Evolutionary conservation across 495 filamentous ascomycete species (phyloP), one percentile per base, ranked within the genome.

Genomic region (Xylaria palmicola): DNA sequence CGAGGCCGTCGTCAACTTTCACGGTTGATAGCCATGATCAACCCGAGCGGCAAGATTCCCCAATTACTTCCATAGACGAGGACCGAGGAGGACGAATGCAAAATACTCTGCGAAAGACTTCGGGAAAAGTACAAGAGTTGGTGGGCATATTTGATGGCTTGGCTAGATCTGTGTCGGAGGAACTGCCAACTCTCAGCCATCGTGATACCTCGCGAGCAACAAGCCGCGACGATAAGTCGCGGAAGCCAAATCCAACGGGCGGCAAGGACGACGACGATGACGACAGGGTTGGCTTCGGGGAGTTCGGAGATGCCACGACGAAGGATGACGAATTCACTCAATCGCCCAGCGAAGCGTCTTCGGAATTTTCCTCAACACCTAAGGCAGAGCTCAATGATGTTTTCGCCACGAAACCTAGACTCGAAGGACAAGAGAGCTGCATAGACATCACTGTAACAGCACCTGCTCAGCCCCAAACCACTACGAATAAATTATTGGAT

Each of bases 41-140:
- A 24, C 66, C 71, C 26, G 72, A 71, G 0, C 65, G 62, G 2
- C 74, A 76, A 60, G 79, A 82, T 30, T 84, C 80, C 0, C 81
- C 81, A 6, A 72, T 81, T n/a, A 82, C 80, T 1, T 81, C 80
- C n/a, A 71, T 82, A 37, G 81, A 84, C 53, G 81, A 84, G 24
- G 81, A 81, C 19, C 68, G 72, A 7, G 74, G 63, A 37, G 54
- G 56, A 24, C 72, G 69, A 2, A 62, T 72, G 15, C 63, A 67
- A 4, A 56, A 68, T 0, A 56, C 54, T 15, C 51, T 65, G 30
- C 65, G 68, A 22, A 70, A 70, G 39, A 61, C 43, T 1, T 78
- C 78, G 13, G 65, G 72, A 3, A 82, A 79, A 49, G 74, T 80
- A 4, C 78, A 78, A 50, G 72, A 77, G 54, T 65, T 81, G n/a